These are phyloP conservation scores for Pseudocercospora vitis DNA, from an alignment of 2,329 filamentous ascomycete species.

Conservation along the genomic window DNA sequence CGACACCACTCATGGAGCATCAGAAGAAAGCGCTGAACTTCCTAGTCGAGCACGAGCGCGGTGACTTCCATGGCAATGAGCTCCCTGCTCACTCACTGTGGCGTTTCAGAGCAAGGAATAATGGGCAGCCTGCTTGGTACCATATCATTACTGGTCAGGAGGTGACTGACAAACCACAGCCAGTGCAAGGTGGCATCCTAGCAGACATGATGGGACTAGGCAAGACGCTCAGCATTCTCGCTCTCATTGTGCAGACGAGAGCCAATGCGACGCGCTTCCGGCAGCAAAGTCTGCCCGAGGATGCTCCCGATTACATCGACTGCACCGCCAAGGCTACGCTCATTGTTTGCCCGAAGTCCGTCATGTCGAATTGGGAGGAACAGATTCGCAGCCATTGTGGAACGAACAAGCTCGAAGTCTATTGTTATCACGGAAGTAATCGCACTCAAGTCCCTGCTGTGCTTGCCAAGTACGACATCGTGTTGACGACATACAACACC, in stretches of 20 bases:
- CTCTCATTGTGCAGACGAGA: constrained; percentile 68
- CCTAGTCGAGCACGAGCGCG: constrained; percentile 74
- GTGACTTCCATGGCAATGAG: constrained; percentile 56
- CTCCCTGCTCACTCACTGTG: constrained; percentile 68
- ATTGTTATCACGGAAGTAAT: constrained; percentile 82
- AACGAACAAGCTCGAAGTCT: constrained; percentile 64
- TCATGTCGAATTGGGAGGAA: constrained; percentile 90
- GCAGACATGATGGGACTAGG: constrained; percentile 55
- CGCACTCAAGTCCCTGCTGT: constrained; percentile 67
- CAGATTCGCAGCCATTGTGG: constrained; percentile 80
- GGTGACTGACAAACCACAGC: constrained; percentile 36
- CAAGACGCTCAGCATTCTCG: constrained; percentile 72
- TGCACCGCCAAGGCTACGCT: constrained; percentile 77
- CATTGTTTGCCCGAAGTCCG: constrained; percentile 84
- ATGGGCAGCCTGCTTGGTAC: constrained; percentile 64
- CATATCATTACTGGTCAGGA: constrained; percentile 82
- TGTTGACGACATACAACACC: constrained; percentile 91
- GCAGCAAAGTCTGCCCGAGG: constrained; percentile 35
- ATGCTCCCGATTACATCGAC: constrained; percentile 48
- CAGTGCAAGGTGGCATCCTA: constrained; percentile 48
- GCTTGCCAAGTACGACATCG: constrained; percentile 73
- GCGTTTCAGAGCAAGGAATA: constrained; percentile 60
- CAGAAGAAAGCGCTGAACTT: constrained; percentile 90
- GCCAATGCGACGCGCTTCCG: constrained; percentile 65
- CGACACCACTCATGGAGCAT: constrained; percentile 70